Evolutionary conservation across 176 grass and related monocot genomes (phyloP), one percentile per base, ranked within the genome.

Genomic region (Triticum turgidum): DNA sequence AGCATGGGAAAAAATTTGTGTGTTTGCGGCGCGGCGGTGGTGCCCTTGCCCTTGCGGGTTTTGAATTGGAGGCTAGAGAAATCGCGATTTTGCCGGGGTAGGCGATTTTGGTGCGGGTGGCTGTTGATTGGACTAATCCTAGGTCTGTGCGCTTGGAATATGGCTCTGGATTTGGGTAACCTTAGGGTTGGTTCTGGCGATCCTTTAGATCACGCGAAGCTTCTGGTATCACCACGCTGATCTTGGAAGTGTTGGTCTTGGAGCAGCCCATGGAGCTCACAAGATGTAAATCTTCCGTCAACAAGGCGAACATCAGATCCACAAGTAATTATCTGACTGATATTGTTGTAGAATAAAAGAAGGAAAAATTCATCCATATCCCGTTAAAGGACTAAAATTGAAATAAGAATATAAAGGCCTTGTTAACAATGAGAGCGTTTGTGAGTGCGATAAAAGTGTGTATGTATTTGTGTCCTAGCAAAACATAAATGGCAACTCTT

Each of bases 111-210:
- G 20, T 64, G 75, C n/a, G 3, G 14, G 3, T 20, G 27, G 15
- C 27, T 14, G 78, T 49, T 58, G 51, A 71, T 86, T 76, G 45
- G 61, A 0, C 29, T 27, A 54, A 65, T 58, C 14, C 13, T 73
- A 9, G 35, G 70, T 20, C n/a, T 76, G 14, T 67, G 14, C 81
- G 7, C 33, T 59, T 76, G 27, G 20, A 38, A 74, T 80, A 13
- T 58, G 25, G 20, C 52, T 41, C 49, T 73, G 18, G 22, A 77
- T 83, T 83, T 47, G 47, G 83, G 4, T 66, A 88, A 84, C 80
- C 66, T 44, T 12, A 41, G 34, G 12, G 6, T 45, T 18, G 17
- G 11, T 44, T 58, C 44, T 7, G 22, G 8, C 25, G 56, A 66
- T 17, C 59, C 35, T 56, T 58, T 65, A 44, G 18, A 10, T 65